A percentile compares a stretch with the other conserved stretches of the same genome.
These are phyloP conservation scores for Starmerella khaoyaiensis DNA, from an alignment of 805 yeast genomes.

Conservation along the genomic window DNA sequence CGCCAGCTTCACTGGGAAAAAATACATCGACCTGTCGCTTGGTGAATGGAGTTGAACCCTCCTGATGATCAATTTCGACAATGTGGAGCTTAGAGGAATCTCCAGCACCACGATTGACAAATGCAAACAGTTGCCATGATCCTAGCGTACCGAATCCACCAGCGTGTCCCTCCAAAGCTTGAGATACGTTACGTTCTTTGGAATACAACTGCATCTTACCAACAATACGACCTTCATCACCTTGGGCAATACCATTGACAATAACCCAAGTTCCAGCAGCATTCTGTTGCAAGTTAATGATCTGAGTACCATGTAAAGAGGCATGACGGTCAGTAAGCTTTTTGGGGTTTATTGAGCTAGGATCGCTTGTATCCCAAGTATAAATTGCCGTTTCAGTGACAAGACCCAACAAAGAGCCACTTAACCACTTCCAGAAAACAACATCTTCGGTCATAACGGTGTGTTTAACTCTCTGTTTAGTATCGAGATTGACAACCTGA, in stretches of 20 bases:
- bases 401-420: slow-evolving; percentile 59
- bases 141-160: slow-evolving; percentile 69
- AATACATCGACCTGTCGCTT: slow-evolving; percentile 87
- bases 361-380: slow-evolving; percentile 75
- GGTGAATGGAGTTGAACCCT: slow-evolving; percentile 64
- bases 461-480: slow-evolving; percentile 81
- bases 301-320: slow-evolving; percentile 61
- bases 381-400: slow-evolving; percentile 65
- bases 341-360: slow-evolving; percentile 63
- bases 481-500: slow-evolving; percentile 74
- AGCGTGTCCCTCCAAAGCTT: slow-evolving; percentile 96
- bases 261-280: slow-evolving; percentile 83
- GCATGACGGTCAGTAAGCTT: slow-evolving; percentile 75
- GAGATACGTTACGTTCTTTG: slow-evolving; percentile 80
- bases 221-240: slow-evolving; percentile 77
- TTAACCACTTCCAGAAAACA: slow-evolving; percentile 91
- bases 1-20: slow-evolving; percentile 92
- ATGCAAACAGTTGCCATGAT: slow-evolving; percentile 72
- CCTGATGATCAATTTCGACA: slow-evolving; percentile 91
- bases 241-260: slow-evolving; percentile 81
- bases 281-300: slow-evolving; percentile 80
- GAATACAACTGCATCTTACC: slow-evolving; percentile 93
- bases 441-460: slow-evolving; percentile 78
- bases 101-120: slow-evolving; percentile 69
- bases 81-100: slow-evolving; percentile 79